phyloP scores from a whole-genome alignment of 208 protist genomes.

The Pavlovales sp. region DNA sequence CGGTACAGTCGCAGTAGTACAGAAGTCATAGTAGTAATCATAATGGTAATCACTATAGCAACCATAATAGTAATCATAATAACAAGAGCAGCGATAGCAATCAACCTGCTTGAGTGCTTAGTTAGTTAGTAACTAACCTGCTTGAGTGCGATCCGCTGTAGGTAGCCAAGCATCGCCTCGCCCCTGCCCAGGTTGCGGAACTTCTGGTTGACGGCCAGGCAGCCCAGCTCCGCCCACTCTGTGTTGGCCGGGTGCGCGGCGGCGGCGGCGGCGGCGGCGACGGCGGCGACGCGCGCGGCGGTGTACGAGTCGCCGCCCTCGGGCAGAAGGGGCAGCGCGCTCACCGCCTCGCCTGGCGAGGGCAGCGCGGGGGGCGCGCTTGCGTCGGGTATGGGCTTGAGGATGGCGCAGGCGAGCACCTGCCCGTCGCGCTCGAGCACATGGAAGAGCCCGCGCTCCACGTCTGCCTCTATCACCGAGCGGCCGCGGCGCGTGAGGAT shows the following conservation, averaged over 20 bases:
- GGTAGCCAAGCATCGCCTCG: slow-evolving; percentile 18
- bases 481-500: not conserved
- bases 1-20: too few species aligned
- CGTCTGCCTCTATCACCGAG: not conserved
- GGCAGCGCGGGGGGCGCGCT: too few species aligned
- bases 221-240: not conserved
- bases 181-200: not conserved
- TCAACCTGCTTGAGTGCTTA: too few species aligned
- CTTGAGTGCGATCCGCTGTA: not conserved
- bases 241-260: not conserved
- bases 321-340: too few species aligned
- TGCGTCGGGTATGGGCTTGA: not conserved
- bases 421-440: not conserved
- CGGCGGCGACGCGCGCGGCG: too few species aligned
- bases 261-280: too few species aligned
- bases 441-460: slow-evolving; percentile 10
- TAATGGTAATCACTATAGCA: too few species aligned
- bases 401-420: slow-evolving; percentile 9
- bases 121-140: too few species aligned
- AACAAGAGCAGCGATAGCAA: too few species aligned
- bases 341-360: too few species aligned
- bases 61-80: too few species aligned
- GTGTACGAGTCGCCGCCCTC: not conserved
- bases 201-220: not conserved
- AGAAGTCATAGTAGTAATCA: too few species aligned